Percentiles rank a stretch among this genome's conserved stretches.
Evolutionary conservation across 2,329 filamentous ascomycete species (phyloP).

Genomic region (Cercospora sojina): DNA sequence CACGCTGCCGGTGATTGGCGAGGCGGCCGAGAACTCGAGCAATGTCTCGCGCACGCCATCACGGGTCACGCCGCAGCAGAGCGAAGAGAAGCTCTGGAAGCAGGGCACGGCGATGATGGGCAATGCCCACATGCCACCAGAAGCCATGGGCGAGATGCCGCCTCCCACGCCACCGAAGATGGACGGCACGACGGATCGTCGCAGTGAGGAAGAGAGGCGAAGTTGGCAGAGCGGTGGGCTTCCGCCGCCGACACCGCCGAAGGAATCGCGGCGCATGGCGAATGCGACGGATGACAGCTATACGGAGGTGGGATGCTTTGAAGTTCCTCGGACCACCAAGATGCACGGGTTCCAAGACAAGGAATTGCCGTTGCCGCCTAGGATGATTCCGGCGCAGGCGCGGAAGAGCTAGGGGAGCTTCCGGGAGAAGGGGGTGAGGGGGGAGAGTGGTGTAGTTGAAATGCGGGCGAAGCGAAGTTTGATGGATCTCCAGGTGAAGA

Average conservation of each 20-base stretch:
- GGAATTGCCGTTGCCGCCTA: conserved; percentile 29
- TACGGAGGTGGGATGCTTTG: background rate
- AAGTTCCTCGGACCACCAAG: conserved; percentile 8
- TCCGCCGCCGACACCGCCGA: conserved; percentile 50
- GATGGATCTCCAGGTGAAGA: conserved; percentile 1
- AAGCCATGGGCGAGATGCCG: conserved; percentile 33
- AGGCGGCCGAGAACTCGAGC: conserved; percentile 75
- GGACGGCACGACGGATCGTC: conserved; percentile 27
- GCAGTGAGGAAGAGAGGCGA: conserved; percentile 25
- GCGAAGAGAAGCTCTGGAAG: conserved; percentile 25
- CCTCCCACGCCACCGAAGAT: conserved; percentile 38
- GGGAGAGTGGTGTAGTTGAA: background rate
- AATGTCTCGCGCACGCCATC: conserved; percentile 40
- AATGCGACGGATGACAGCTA: conserved; percentile 11
- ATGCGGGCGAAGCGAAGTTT: background rate
- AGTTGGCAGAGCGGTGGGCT: conserved; percentile 29
- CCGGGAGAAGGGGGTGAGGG: background rate
- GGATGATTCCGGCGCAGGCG: conserved; percentile 19
- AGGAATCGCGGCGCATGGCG: conserved; percentile 31
- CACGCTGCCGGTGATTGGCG: conserved; percentile 81
- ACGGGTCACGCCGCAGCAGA: conserved; percentile 27
- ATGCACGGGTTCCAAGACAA: conserved; percentile 28
- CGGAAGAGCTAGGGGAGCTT: conserved; percentile 3
- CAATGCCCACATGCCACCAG: conserved; percentile 30
- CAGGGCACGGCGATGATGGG: conserved; percentile 24